Percentiles rank a stretch among this genome's conserved stretches.
Evolutionary conservation across 2,329 filamentous ascomycete species (phyloP).

Genomic region (Colletotrichum gigasporum): DNA sequence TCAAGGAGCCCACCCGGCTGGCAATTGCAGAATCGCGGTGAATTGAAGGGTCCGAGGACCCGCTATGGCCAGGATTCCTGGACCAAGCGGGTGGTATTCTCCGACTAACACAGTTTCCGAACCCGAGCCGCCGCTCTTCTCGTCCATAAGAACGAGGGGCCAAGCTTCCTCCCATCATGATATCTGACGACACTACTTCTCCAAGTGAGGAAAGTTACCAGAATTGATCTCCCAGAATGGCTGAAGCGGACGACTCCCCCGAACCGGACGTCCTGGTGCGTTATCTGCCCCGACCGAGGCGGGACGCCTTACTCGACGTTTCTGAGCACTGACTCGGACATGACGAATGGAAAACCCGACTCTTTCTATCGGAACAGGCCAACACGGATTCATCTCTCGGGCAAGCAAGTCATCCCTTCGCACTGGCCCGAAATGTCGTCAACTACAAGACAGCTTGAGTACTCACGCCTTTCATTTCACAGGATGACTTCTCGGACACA

Average conservation of each 20-base stretch:
- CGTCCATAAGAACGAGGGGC: not conserved
- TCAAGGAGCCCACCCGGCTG: too few relatives aligned
- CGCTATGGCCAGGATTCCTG: slow-evolving; percentile 1
- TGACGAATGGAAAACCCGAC: not conserved
- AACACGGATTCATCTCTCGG: slow-evolving; percentile 8
- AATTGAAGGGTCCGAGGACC: not conserved
- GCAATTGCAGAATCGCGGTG: not conserved
- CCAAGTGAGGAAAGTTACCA: not conserved
- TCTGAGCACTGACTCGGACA: not conserved
- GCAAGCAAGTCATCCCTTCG: not conserved
- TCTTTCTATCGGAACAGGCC: not conserved
- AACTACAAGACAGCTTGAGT: too few relatives aligned
- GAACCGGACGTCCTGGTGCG: not conserved
- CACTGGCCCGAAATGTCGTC: too few relatives aligned
- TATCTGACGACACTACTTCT: not conserved
- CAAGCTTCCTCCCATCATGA: not conserved
- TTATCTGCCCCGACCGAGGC: not conserved
- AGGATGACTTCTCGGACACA: slow-evolving; percentile 7
- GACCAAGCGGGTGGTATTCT: not conserved
- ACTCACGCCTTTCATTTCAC: not conserved
- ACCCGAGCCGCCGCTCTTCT: not conserved
- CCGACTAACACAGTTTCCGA: not conserved
- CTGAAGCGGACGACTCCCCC: not conserved
- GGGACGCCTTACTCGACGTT: too few relatives aligned
- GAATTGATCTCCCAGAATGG: not conserved